Evolutionary conservation across 2,329 filamentous ascomycete genomes (phyloP).

Genomic region (Phialophora macrospora): DNA sequence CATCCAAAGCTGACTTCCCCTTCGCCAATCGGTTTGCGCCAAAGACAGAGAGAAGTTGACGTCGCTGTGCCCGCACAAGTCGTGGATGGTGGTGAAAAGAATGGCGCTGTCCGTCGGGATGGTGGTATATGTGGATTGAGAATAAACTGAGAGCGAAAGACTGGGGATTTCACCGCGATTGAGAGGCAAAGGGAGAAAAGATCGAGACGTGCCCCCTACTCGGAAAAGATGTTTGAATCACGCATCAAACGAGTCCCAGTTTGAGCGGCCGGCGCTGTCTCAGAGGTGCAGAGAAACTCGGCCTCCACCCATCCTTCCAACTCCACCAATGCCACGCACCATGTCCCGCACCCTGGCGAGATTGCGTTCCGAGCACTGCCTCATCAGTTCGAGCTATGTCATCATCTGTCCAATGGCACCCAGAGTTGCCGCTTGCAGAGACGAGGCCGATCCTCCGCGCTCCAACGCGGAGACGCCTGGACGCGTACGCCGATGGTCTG

Average conservation of each 20-base stretch:
- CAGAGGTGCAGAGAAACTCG: constrained; percentile 14
- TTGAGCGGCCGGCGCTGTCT: constrained; percentile 16
- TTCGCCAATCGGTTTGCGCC: background rate
- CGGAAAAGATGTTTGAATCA: constrained; percentile 15
- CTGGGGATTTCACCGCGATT: background rate
- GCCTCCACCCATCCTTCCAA: constrained; percentile 10
- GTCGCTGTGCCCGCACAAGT: constrained; percentile 20
- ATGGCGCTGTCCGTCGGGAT: constrained; percentile 9
- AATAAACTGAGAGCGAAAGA: background rate
- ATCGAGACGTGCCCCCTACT: constrained; percentile 8
- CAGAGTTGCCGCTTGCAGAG: background rate
- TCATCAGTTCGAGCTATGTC: constrained; percentile 9
- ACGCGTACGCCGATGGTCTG: constrained; percentile 3
- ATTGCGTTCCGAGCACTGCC: constrained; percentile 24
- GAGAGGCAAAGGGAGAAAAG: constrained; percentile 10
- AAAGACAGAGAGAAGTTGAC: background rate
- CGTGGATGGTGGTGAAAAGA: constrained; percentile 15
- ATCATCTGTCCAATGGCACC: constrained; percentile 8
- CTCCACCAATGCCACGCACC: constrained; percentile 15
- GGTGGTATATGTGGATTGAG: background rate
- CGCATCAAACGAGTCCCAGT: constrained; percentile 16
- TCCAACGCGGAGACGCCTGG: constrained; percentile 4
- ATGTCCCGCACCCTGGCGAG: constrained; percentile 8
- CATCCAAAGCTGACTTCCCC: background rate
- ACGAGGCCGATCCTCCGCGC: background rate